These are phyloP conservation scores for Platismatia glauca DNA, from an alignment of 495 filamentous ascomycete species.

Conservation along the genomic window DNA sequence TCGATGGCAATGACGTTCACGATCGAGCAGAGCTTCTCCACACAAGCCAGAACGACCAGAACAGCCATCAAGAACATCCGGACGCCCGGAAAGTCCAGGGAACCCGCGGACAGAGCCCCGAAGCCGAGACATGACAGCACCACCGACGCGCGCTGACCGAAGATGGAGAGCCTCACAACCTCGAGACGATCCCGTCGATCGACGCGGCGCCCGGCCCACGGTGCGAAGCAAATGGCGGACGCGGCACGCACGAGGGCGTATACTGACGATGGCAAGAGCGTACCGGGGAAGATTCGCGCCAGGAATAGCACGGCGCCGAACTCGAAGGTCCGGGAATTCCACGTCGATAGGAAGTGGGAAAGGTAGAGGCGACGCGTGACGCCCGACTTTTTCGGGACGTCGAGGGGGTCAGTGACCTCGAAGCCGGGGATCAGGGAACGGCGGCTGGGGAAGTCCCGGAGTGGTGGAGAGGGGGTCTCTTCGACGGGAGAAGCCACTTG, in stretches of 20 bases:
- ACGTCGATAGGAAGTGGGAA: slow-evolving; percentile 53
- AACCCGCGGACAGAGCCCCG: slow-evolving; percentile 32
- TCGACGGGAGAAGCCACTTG: neutral
- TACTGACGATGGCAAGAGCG: slow-evolving; percentile 36
- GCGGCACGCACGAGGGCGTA: slow-evolving; percentile 26
- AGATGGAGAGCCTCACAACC: slow-evolving; percentile 18
- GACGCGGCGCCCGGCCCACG: slow-evolving; percentile 38
- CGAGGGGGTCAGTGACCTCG: neutral
- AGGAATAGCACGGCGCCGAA: slow-evolving; percentile 47
- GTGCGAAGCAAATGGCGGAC: slow-evolving; percentile 32
- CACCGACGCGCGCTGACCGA: slow-evolving; percentile 18
- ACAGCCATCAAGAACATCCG: slow-evolving; percentile 31
- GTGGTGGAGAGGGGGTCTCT: neutral
- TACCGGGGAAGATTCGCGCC: slow-evolving; percentile 41
- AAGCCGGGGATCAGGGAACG: neutral
- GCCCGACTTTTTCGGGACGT: neutral
- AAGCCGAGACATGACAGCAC: slow-evolving; percentile 34
- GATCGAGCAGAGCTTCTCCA: slow-evolving; percentile 42
- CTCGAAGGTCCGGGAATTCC: slow-evolving; percentile 54
- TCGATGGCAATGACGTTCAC: slow-evolving; percentile 50
- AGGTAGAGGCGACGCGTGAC: slow-evolving; percentile 31
- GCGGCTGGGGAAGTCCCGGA: neutral
- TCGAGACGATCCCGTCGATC: slow-evolving; percentile 26
- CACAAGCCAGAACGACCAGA: slow-evolving; percentile 36
- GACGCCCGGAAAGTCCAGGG: slow-evolving; percentile 25